Base-by-base conservation (phyloP, 1,139 yeast genomes). In the Wickerhamiella infanticola region DNA sequence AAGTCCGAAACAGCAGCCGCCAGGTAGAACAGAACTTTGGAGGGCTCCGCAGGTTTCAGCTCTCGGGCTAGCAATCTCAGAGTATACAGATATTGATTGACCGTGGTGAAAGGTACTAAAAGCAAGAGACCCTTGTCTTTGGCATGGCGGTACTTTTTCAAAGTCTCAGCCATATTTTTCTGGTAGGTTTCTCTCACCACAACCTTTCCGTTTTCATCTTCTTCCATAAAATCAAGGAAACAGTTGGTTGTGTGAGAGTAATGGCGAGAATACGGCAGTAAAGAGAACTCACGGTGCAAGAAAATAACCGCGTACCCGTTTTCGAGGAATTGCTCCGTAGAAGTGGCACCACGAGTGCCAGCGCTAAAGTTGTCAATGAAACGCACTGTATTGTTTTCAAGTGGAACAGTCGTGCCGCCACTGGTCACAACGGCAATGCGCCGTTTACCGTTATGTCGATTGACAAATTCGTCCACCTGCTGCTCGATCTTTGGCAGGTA, bases 1-100 rank as follows among this genome's bases (percentile, higher is more conserved):
- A 93, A 90, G 62, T 90, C 99, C 4, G 95, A 83, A 0, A 90
- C 99, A 0, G 98, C 98, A 3, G 98, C 98, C 0, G 98, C 98
- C 50, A 90, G 69, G 63, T 81, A 93, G 58, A 90, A 83, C 42
- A 90, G 61, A 0, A 85, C 84, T 48, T 66, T 66, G 2, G 71
- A 60, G 44, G 45, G 45, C 38, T 43, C 47, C 43, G 76, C 65
- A 2, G 65, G 62, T 41, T 77, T 72, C 55, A 90, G 62, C 45
- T 71, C 67, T 51, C 73, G 72, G 1, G 94, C 82, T 11, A 84
- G 69, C 40, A 75, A 65, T 53, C 79, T 76, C 53, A 93, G 69
- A 0, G 96, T 83, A 68, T 82, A 88, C 49, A 90, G 66, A 58
- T 90, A 90, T 61, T 93, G 97, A 62, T 84, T 86, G 13, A 90